Base-by-base conservation (phyloP, 2,329 filamentous ascomycete species). In the Colletotrichum tofieldiae region DNA sequence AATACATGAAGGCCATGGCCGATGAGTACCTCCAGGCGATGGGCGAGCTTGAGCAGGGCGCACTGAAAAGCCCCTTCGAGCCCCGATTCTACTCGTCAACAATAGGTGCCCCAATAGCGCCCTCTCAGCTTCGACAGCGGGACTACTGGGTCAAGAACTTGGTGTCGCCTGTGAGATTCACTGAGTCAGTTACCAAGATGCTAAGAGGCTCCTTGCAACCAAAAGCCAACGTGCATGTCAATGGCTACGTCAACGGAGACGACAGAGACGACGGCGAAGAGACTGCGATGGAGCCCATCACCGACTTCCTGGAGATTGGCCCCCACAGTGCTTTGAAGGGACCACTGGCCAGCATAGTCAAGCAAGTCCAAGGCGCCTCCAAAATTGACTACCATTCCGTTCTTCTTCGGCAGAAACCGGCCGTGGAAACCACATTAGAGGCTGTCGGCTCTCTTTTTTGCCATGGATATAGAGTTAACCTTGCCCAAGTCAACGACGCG, bases 261-360 rank as follows among this genome's bases (percentile, higher is more conserved):
- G 52, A 71, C 35, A 56, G 49, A 4, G 20, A 20, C 23, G 11
- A 18, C 29, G 23, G 51, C 37, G 9, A 49, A 23, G 26, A 29
- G 2, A 1, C n/a, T 14, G 41, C 39, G 8, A 18, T 45, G 8
- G 67, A 65, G 5, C 61, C 67, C 37, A 67, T 72, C 52, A 71
- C 84, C 32, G 83, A 68, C 67, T 81, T 86, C 20, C 74, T 88
- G 11, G 86, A 88, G 75, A 77, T 88, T 5, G 86, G 86, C 0
- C 86, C 86, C 1, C 86, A 88, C 73, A 80, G 85, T 5, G 86
- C 85, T 0, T 79, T 88, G 2, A 82, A 85, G 55, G 86, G 86
- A 0, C 86, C 86, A 0, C 80, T 88, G 63, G 84, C 41, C 41
- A 67, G 55, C n/a, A 73, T 56, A 1, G 39, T 29, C 47, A 73